A percentile compares a stretch with the other conserved stretches of the same genome.
These are phyloP conservation scores for Boletellus ananas DNA, from an alignment of 768 basidiomycete genomes.

Conservation along the genomic window DNA sequence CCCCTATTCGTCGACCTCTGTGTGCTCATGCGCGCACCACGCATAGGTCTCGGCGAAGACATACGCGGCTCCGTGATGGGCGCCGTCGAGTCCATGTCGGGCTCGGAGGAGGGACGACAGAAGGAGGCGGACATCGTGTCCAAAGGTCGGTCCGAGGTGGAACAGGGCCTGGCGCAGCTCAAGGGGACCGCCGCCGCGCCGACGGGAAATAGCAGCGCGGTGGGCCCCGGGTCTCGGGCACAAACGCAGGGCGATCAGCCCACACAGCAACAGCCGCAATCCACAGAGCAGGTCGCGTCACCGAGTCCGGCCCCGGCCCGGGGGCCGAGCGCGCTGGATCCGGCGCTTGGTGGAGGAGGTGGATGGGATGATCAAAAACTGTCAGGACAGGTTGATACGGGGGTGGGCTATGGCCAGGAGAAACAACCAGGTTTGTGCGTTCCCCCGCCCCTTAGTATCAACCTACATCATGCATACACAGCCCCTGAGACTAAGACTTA, in stretches of 20 bases:
- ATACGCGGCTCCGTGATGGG: constrained; percentile 42
- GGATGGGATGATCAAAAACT: background rate
- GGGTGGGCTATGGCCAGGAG: background rate
- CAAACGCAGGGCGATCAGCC: background rate
- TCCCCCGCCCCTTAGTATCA: too few relatives aligned
- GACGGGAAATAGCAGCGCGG: background rate
- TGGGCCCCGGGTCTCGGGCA: background rate
- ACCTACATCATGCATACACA: background rate
- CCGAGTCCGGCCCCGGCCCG: background rate
- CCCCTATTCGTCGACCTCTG: background rate
- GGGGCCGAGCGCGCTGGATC: background rate
- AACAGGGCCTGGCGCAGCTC: constrained; percentile 36
- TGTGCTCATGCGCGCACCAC: constrained; percentile 1
- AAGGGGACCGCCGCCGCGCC: constrained; percentile 8
- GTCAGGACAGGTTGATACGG: background rate
- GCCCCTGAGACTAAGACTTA: background rate
- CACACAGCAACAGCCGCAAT: background rate
- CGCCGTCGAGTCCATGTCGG: constrained; percentile 35
- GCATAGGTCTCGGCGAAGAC: constrained; percentile 41
- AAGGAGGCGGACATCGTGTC: constrained; percentile 36
- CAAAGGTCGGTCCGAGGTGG: constrained; percentile 38
- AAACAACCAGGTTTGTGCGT: constrained; percentile 2
- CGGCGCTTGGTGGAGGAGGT: background rate
- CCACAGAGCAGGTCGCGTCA: background rate
- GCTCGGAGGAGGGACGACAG: constrained; percentile 19